Evolutionary conservation across 805 yeast genomes (phyloP).

Genomic region (Candida easanensis): DNA sequence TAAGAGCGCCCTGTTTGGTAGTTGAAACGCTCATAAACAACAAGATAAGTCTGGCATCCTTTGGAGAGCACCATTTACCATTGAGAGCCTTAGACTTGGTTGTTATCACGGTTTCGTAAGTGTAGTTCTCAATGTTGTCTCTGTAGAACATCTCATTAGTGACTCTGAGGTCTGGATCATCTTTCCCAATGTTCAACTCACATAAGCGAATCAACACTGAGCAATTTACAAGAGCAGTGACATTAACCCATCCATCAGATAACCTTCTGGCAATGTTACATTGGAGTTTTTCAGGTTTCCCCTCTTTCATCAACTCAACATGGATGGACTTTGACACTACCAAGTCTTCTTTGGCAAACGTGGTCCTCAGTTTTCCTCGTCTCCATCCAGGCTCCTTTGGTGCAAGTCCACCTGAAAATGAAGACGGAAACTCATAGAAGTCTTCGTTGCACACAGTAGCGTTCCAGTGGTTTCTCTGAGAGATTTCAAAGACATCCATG

Average conservation of each 20-base stretch:
- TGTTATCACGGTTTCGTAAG: conserved; percentile 19
- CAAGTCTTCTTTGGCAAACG: conserved; percentile 6
- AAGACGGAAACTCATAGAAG: conserved; percentile 21
- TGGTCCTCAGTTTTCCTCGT: background rate
- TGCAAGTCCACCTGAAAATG: conserved; percentile 21
- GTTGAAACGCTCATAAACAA: conserved; percentile 1
- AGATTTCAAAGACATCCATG: conserved; percentile 12
- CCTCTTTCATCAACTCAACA: conserved; percentile 12
- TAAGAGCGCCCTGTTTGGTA: conserved; percentile 1
- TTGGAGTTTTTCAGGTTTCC: background rate
- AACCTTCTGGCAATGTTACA: conserved; percentile 15
- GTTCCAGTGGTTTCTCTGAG: conserved; percentile 12
- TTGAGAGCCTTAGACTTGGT: conserved; percentile 11
- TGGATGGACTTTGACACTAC: conserved; percentile 4
- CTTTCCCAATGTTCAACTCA: conserved; percentile 19
- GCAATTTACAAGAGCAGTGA: conserved; percentile 13
- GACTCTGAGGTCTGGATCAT: conserved; percentile 27
- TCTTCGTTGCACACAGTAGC: conserved; percentile 11
- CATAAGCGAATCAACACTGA: conserved; percentile 20
- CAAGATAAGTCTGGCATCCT: conserved; percentile 21
- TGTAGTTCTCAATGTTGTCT: conserved; percentile 21
- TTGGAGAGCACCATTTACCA: conserved; percentile 29
- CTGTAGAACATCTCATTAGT: conserved; percentile 25
- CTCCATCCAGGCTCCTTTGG: conserved; percentile 10
- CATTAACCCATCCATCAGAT: conserved; percentile 29